Conservation (phyloP, 163 green algal genomes). For the Scenedesmus sp. region DNA sequence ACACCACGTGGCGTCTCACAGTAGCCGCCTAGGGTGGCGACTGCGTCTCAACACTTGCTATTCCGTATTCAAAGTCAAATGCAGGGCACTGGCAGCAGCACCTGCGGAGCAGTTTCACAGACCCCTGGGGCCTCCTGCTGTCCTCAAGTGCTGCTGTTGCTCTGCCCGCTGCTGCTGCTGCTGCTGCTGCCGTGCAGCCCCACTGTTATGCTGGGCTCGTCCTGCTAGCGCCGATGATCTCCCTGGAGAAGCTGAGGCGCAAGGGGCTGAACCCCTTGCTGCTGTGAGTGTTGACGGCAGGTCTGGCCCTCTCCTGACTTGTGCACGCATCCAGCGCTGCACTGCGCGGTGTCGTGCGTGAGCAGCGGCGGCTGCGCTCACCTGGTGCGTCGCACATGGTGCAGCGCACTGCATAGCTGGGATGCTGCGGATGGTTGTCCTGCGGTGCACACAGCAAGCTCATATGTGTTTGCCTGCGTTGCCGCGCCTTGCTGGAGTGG, state of each 20-base stretch:
- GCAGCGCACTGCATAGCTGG: too few species aligned
- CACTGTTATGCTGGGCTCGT: slow-evolving; percentile 72
- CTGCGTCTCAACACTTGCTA: too few species aligned
- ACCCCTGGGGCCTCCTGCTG: background rate
- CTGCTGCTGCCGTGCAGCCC: slow-evolving; percentile 28
- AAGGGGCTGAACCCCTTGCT: slow-evolving; percentile 83
- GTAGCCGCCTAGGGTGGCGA: too few species aligned
- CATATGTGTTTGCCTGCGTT: too few species aligned
- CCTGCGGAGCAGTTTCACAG: background rate
- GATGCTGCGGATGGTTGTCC: background rate
- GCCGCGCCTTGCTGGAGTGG: background rate
- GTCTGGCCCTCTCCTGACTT: background rate
- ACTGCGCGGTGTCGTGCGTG: too few species aligned
- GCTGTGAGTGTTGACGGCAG: slow-evolving; percentile 50
- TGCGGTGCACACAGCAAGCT: too few species aligned
- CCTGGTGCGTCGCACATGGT: too few species aligned
- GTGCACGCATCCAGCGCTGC: background rate
- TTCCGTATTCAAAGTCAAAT: too few species aligned
- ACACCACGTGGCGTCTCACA: too few species aligned
- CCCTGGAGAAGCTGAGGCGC: slow-evolving; percentile 78
- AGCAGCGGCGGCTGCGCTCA: too few species aligned
- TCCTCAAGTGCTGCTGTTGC: background rate
- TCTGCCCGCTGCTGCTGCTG: background rate
- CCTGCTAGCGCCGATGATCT: slow-evolving; percentile 91
- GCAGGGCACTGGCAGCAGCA: background rate